phyloP scores from a whole-genome alignment of 176 grass and related monocot species.

The Rhynchospora tenuis region DNA sequence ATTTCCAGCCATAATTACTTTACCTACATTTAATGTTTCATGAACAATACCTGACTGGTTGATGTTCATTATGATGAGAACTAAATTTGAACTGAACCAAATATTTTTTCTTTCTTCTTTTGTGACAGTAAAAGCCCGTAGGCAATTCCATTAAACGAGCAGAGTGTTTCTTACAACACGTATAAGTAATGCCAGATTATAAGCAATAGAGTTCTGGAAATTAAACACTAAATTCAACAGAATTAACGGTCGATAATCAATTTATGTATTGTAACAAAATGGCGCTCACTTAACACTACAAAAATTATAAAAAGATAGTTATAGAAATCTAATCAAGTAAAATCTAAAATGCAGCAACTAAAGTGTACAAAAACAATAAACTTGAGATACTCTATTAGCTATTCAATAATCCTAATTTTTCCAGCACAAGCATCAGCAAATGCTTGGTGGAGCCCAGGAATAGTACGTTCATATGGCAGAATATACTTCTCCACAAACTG shows the following conservation, averaged over 20 bases:
- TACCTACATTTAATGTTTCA: neutral
- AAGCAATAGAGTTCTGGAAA: neutral
- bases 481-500: neutral
- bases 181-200: neutral
- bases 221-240: neutral
- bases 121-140: too few relatives aligned
- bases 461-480: neutral
- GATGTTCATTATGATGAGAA: neutral
- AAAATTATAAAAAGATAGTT: neutral
- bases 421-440: neutral
- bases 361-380: too few relatives aligned
- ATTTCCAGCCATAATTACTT: neutral
- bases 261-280: neutral
- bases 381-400: too few relatives aligned
- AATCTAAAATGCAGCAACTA: neutral
- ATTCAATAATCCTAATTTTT: neutral
- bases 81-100: neutral
- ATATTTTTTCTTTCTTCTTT: neutral
- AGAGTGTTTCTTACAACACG: too few relatives aligned
- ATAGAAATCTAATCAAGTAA: neutral
- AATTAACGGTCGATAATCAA: neutral
- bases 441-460: neutral
- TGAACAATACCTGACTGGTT: neutral
- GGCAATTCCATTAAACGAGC: neutral
- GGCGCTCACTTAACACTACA: neutral